phyloP scores from a whole-genome alignment of 2,329 filamentous ascomycete genomes.

The Periconia digitata region DNA sequence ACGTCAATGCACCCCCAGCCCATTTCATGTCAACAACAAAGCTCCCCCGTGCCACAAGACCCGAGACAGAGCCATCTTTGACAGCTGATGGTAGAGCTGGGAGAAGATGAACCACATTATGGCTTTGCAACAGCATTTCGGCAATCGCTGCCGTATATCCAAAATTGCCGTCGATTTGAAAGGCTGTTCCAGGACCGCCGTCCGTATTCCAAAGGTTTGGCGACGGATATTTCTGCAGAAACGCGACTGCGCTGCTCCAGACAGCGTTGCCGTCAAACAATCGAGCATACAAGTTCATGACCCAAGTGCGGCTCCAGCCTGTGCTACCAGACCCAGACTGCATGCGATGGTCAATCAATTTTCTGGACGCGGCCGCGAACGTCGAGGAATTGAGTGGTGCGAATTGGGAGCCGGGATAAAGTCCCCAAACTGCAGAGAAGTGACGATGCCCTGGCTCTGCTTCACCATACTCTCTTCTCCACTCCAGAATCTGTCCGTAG shows the following conservation, averaged over 20 bases:
- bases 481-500: constrained; percentile 25
- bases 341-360: constrained; percentile 31
- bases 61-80: constrained; percentile 14
- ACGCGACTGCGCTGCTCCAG: background rate
- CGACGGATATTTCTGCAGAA: constrained; percentile 1
- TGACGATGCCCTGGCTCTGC: constrained; percentile 52
- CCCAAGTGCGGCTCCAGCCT: constrained; percentile 54
- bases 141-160: constrained; percentile 49
- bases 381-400: constrained; percentile 21
- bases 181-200: constrained; percentile 17
- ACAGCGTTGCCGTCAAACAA: constrained; percentile 41
- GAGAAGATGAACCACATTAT: constrained; percentile 14
- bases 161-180: constrained; percentile 55
- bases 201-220: constrained; percentile 3
- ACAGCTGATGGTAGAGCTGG: constrained; percentile 17
- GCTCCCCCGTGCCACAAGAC: constrained; percentile 15
- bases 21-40: constrained; percentile 23
- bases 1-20: constrained; percentile 7
- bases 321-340: constrained; percentile 43
- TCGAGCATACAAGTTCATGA: constrained; percentile 51
- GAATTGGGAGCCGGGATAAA: constrained; percentile 46
- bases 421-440: constrained; percentile 51
- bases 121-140: constrained; percentile 48
- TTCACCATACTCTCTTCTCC: constrained; percentile 31
- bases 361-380: constrained; percentile 24